A percentile compares a stretch with the other conserved stretches of the same genome.
Conservation (phyloP, 768 basidiomycete genomes). For the Suillus americanus region DNA sequence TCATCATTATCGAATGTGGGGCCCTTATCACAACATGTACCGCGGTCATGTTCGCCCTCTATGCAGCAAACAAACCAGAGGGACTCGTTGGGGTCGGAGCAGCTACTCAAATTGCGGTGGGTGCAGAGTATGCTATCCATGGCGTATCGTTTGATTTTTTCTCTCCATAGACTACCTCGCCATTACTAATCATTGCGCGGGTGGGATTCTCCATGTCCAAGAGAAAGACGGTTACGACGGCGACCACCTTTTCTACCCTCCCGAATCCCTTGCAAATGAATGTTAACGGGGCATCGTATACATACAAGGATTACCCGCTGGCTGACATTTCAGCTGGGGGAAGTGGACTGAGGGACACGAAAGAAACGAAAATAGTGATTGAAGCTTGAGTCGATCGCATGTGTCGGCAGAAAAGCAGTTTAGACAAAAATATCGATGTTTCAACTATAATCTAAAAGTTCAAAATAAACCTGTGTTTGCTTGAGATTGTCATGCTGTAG, state of each 20-base stretch:
- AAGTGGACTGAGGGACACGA: background rate
- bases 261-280: background rate
- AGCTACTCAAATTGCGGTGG: conserved; percentile 18
- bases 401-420: background rate
- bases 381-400: background rate
- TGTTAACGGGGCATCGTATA: no score
- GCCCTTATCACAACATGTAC: conserved; percentile 13
- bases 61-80: background rate
- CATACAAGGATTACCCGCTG: background rate
- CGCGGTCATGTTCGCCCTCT: conserved; percentile 13
- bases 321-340: background rate
- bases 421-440: background rate
- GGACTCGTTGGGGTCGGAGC: conserved; percentile 11
- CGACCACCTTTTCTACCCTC: background rate
- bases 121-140: background rate
- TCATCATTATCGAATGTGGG: conserved; percentile 22
- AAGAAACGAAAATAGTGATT: background rate
- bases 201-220: conserved; percentile 12
- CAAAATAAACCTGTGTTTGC: background rate
- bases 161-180: conserved; percentile 16
- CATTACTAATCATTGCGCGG: conserved; percentile 18
- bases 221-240: background rate
- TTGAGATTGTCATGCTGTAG: background rate
- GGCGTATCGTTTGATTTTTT: background rate
- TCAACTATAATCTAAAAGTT: background rate